Evolutionary conservation across 768 basidiomycete genomes (phyloP), one percentile per base, ranked within the genome.

Genomic region (Pisolithus albus): DNA sequence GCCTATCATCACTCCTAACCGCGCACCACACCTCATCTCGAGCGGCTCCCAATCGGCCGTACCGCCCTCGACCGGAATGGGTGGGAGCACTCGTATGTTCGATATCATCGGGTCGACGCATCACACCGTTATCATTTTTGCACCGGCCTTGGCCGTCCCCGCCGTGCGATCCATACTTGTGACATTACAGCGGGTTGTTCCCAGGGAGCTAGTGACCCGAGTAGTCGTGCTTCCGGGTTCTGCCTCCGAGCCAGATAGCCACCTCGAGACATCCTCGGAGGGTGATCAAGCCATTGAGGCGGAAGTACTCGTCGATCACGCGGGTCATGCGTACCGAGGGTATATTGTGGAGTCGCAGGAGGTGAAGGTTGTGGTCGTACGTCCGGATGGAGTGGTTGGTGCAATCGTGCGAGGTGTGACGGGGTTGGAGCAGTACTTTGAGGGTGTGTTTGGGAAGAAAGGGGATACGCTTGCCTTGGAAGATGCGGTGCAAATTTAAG

Each of bases 101-200:
- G 42, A 44, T 24, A 24, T 15, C 24, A 16, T 50, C 15, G 49
- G 19, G 13, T 36, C 32, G 18, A 44, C 42, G 23, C 58, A 61
- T 36, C 76, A 78, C 56, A 74, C 75, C 2, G 68, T 74, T 26
- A 64, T 78, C 21, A 58, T 78, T 16, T 75, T 77, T 49, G 55
- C 63, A 36, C 52, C 56, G 28, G 50, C 59, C 52, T 32, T 46
- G 7, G 15, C 16, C n/a, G 24, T 7, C 23, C 37, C 46, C 18
- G 47, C 15, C 4, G 41, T 44, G 15, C 42, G 15, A 44, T 23
- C 15, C 3, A 23, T 44, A 15, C 42, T 44, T 2, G 8, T 9
- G 15, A 15, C 15, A 2, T 24, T 44, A 7, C 3, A 16, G 1
- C 42, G 15, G 5, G 3, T 8, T 9, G 23, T 24, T 3, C 15